Percentiles rank a stretch among this genome's conserved stretches.
Conservation (phyloP, 345 rosid genomes). For the Acer yangbiense region DNA sequence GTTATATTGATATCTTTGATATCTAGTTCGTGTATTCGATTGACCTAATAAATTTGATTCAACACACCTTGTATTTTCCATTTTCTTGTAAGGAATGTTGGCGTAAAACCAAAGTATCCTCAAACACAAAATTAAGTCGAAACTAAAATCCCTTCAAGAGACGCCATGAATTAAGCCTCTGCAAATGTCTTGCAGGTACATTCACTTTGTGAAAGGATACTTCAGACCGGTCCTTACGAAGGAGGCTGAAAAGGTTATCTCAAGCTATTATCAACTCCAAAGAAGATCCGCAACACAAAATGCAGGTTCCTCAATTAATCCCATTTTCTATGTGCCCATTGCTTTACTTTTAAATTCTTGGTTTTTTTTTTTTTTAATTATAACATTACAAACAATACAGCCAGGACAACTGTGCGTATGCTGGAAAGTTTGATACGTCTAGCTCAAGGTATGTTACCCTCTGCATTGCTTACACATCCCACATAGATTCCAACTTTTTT, state of each 20-base stretch:
- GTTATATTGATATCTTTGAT: background rate
- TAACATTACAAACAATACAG: slow-evolving; percentile 43
- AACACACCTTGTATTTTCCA: background rate
- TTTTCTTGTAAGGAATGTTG: background rate
- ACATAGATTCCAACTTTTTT: background rate
- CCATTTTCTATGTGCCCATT: slow-evolving; percentile 13
- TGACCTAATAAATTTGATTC: background rate
- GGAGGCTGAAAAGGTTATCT: slow-evolving; percentile 87
- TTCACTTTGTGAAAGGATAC: slow-evolving; percentile 72
- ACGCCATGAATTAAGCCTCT: slow-evolving; percentile 11
- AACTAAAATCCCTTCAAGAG: background rate
- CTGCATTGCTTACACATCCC: slow-evolving; percentile 9
- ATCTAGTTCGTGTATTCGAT: slow-evolving; percentile 4
- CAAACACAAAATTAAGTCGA: background rate
- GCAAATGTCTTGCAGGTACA: slow-evolving; percentile 55
- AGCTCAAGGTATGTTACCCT: slow-evolving; percentile 70
- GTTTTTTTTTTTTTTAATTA: background rate
- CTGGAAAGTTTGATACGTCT: slow-evolving; percentile 93
- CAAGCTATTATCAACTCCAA: slow-evolving; percentile 93
- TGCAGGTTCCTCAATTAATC: slow-evolving; percentile 57
- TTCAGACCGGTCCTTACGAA: slow-evolving; percentile 80
- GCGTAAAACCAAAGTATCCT: background rate
- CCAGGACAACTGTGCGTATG: slow-evolving; percentile 97
- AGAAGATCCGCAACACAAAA: slow-evolving; percentile 88
- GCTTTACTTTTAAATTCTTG: background rate